phyloP scores from a whole-genome alignment of 1,139 yeast genomes.

The Kodamaea anthophila region DNA sequence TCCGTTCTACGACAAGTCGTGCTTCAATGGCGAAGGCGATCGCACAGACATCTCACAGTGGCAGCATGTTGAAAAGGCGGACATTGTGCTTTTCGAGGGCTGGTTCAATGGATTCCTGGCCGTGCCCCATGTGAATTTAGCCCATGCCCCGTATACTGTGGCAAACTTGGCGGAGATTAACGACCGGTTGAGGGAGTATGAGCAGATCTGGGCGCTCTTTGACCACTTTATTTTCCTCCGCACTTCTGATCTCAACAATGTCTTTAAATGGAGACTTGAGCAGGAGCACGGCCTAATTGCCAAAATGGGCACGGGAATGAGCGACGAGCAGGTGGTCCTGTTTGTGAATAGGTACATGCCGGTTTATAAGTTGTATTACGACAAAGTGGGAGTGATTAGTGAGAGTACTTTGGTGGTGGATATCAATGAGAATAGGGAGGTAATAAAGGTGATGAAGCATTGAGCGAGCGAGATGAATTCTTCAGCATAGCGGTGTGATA shows the following conservation, averaged over 20 bases:
- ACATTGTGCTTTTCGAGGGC: constrained; percentile 79
- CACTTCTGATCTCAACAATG: constrained; percentile 54
- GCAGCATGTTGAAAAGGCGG: constrained; percentile 33
- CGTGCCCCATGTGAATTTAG: too few species aligned
- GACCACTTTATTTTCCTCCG: constrained; percentile 59
- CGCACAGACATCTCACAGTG: constrained; percentile 38
- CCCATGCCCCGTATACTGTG: too few species aligned
- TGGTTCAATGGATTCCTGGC: constrained; percentile 86
- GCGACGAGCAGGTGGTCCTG: constrained; percentile 54
- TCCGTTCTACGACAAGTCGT: constrained; percentile 78
- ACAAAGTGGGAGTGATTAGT: constrained; percentile 27
- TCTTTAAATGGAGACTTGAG: constrained; percentile 74
- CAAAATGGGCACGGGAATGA: constrained; percentile 67
- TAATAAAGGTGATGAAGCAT: too few species aligned
- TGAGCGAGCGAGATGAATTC: too few species aligned
- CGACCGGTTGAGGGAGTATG: constrained; percentile 41
- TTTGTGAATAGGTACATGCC: constrained; percentile 89
- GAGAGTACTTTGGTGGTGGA: constrained; percentile 9
- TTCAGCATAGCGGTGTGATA: too few species aligned
- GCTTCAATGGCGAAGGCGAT: constrained; percentile 75
- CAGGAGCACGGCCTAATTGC: constrained; percentile 70
- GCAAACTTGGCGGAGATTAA: constrained; percentile 43
- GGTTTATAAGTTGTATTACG: constrained; percentile 65
- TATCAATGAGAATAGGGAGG: constrained; percentile 8
- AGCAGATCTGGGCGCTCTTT: constrained; percentile 50